Conservation (phyloP, 257 asterid species). For the Rubia yunnanensis region DNA sequence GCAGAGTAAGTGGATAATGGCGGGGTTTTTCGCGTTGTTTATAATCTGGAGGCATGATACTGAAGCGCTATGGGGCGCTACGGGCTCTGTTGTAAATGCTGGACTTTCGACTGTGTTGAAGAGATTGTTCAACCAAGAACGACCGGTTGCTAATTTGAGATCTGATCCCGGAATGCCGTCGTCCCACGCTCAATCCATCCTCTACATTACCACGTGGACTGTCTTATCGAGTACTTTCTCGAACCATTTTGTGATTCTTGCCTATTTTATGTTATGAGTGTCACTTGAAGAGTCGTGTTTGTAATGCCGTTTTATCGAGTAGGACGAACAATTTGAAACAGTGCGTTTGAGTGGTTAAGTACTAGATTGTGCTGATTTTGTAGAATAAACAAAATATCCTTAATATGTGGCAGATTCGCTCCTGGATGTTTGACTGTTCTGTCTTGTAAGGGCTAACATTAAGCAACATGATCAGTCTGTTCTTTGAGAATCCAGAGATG, state of each 20-base stretch:
- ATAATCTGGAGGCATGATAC: constrained; percentile 71
- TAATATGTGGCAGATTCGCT: too few relatives aligned
- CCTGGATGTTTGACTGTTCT: neutral
- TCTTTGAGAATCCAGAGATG: neutral
- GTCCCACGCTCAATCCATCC: constrained; percentile 70
- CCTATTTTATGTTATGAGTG: neutral
- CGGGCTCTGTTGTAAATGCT: constrained; percentile 52
- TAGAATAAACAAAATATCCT: neutral
- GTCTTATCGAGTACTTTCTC: constrained; percentile 39
- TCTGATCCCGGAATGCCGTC: constrained; percentile 97
- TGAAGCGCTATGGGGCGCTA: constrained; percentile 55
- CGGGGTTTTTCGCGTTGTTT: constrained; percentile 25
- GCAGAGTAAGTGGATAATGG: constrained; percentile 73
- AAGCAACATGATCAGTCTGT: neutral
- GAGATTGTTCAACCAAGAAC: constrained; percentile 51
- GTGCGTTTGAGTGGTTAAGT: too few relatives aligned
- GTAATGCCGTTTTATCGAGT: neutral
- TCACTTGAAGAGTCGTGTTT: neutral
- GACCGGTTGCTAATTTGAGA: constrained; percentile 55
- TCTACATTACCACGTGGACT: constrained; percentile 33
- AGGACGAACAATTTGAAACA: neutral
- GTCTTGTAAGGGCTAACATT: neutral
- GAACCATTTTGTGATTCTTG: neutral
- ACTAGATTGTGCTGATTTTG: too few relatives aligned
- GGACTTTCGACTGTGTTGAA: constrained; percentile 40